phyloP scores from a whole-genome alignment of 495 filamentous ascomycete genomes.

The Penicillium ochrochloron region DNA sequence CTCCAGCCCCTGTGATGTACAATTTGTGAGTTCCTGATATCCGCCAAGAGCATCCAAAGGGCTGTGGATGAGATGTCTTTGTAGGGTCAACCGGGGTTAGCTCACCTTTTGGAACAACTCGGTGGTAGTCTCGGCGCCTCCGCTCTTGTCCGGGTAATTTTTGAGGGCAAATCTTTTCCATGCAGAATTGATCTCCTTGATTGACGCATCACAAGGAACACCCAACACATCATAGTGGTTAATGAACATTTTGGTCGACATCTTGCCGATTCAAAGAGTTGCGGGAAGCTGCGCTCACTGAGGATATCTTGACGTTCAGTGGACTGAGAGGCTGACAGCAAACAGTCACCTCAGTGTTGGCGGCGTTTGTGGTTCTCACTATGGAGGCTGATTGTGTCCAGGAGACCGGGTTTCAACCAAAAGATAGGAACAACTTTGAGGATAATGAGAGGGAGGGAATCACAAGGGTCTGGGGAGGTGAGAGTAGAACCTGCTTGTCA shows the following conservation, averaged over 20 bases:
- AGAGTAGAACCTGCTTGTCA: neutral
- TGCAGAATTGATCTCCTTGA: slow-evolving; percentile 47
- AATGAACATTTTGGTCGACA: slow-evolving; percentile 11
- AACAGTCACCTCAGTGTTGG: neutral
- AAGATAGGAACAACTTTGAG: neutral
- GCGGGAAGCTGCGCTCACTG: neutral
- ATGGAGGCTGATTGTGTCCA: neutral
- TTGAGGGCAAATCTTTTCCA: slow-evolving; percentile 58
- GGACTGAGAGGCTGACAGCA: neutral
- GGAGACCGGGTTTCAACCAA: too few species aligned
- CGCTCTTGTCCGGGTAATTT: slow-evolving; percentile 66
- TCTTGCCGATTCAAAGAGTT: slow-evolving; percentile 8
- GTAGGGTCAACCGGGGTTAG: neutral
- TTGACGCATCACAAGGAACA: slow-evolving; percentile 35
- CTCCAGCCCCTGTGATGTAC: slow-evolving; percentile 38
- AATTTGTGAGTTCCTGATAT: neutral
- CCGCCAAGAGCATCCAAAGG: neutral
- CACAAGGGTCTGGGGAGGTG: neutral
- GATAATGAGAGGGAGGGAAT: neutral
- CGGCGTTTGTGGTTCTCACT: neutral
- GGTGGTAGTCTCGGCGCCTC: slow-evolving; percentile 39
- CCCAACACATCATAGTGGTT: slow-evolving; percentile 47
- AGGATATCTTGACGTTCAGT: neutral
- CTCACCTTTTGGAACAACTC: slow-evolving; percentile 51
- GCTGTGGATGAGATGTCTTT: neutral